A percentile compares a stretch with the other conserved stretches of the same genome.
phyloP scores from a whole-genome alignment of 2,329 filamentous ascomycete species.

The Aspergillus spinulosporus region DNA sequence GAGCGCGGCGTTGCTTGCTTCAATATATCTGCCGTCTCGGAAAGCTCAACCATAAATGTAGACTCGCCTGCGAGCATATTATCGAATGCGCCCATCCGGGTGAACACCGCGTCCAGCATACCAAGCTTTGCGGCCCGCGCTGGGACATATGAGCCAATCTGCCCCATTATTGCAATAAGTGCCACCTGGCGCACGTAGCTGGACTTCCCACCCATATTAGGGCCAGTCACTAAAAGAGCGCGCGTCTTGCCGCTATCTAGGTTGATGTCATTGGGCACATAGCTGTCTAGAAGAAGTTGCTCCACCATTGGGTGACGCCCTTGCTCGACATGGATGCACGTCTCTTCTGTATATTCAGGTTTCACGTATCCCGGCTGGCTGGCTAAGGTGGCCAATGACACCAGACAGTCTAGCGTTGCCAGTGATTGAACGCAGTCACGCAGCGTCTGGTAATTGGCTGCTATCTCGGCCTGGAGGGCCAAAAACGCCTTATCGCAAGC shows the following conservation, averaged over 20 bases:
- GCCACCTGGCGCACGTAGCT: slow-evolving; percentile 92
- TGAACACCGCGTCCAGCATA: slow-evolving; percentile 87
- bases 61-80: slow-evolving; percentile 93
- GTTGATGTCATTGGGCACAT: slow-evolving; percentile 85
- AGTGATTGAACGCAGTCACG: slow-evolving; percentile 85
- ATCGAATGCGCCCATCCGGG: slow-evolving; percentile 92
- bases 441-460: slow-evolving; percentile 81
- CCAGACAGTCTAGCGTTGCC: slow-evolving; percentile 82
- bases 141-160: slow-evolving; percentile 92
- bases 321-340: slow-evolving; percentile 67
- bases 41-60: slow-evolving; percentile 98
- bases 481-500: slow-evolving; percentile 85
- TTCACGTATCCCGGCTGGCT: slow-evolving; percentile 83
- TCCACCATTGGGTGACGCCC: slow-evolving; percentile 97
- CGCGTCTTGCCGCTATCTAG: slow-evolving; percentile 67
- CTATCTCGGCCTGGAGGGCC: slow-evolving; percentile 69
- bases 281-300: slow-evolving; percentile 77
- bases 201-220: slow-evolving; percentile 99
- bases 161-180: slow-evolving; percentile 87
- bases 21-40: slow-evolving; percentile 86
- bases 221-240: slow-evolving; percentile 87
- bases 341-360: slow-evolving; percentile 66
- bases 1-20: slow-evolving; percentile 82
- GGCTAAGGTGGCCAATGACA: slow-evolving; percentile 82
- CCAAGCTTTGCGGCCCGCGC: slow-evolving; percentile 73